Evolutionary conservation across 805 yeast genomes (phyloP).

Genomic region (Maudiozyma turicensis): DNA sequence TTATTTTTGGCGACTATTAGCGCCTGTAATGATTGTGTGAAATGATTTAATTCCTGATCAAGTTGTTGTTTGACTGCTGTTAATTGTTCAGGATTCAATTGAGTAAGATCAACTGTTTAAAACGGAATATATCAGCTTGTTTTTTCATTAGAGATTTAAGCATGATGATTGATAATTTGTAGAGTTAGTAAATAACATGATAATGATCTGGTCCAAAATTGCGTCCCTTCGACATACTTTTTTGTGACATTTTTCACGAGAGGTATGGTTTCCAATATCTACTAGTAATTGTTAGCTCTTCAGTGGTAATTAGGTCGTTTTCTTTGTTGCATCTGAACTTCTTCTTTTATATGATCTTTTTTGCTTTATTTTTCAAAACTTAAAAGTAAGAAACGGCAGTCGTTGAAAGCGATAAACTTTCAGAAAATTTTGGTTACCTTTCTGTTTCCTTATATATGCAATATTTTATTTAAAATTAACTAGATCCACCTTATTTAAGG

Average conservation of each 20-base stretch:
- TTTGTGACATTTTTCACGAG: not conserved
- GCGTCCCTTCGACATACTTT: not conserved
- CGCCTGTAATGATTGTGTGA: conserved; percentile 75
- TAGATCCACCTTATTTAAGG: conserved; percentile 7
- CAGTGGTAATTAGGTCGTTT: no score
- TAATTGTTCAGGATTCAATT: conserved; percentile 75
- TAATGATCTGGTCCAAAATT: not conserved
- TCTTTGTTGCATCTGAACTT: no score
- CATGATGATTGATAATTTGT: not conserved
- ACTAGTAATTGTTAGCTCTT: no score
- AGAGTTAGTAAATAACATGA: no score
- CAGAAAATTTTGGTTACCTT: no score
- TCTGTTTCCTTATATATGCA: no score
- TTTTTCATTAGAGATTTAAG: not conserved
- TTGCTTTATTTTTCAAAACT: no score
- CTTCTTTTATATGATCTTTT: no score
- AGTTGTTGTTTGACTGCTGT: conserved; percentile 73
- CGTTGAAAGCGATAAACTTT: no score
- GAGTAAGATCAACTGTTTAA: conserved; percentile 48
- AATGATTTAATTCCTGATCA: conserved; percentile 78
- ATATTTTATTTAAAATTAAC: no score
- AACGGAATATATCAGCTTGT: not conserved
- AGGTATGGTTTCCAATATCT: not conserved
- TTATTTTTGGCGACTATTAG: conserved; percentile 72
- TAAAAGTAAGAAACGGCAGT: no score